phyloP scores from a whole-genome alignment of 495 filamentous ascomycete genomes.

The Lineolata rhizophorae region DNA sequence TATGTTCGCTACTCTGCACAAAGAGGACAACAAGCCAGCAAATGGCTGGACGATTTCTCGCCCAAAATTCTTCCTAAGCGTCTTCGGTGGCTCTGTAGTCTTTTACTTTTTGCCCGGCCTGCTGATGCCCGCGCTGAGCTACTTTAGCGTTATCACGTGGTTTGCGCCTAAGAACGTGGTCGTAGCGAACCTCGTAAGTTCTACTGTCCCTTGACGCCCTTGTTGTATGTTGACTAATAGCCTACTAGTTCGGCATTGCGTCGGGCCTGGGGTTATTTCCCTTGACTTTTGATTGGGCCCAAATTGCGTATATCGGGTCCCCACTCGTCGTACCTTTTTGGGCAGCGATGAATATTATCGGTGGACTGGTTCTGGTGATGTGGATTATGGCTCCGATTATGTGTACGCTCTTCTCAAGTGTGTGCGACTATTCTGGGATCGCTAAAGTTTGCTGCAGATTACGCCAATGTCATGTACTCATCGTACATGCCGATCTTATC shows the following conservation, averaged over 20 bases:
- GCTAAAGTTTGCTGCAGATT: constrained; percentile 22
- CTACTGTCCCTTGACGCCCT: neutral
- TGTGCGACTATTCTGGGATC: constrained; percentile 6
- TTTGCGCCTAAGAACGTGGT: constrained; percentile 61
- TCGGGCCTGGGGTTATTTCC: constrained; percentile 73
- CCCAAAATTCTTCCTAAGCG: constrained; percentile 55
- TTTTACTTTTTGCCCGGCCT: constrained; percentile 83
- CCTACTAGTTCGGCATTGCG: constrained; percentile 50
- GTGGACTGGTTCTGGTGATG: constrained; percentile 68
- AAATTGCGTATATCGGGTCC: constrained; percentile 77
- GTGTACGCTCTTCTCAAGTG: constrained; percentile 20
- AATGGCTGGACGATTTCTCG: constrained; percentile 69
- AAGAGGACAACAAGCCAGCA: constrained; percentile 53
- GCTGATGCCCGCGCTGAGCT: constrained; percentile 66
- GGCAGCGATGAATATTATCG: constrained; percentile 77
- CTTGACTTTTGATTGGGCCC: constrained; percentile 83
- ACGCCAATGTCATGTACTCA: constrained; percentile 52
- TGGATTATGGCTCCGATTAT: constrained; percentile 69
- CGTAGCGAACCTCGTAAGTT: constrained; percentile 41
- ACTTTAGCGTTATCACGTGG: constrained; percentile 83
- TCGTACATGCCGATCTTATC: constrained; percentile 66
- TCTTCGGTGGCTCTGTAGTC: constrained; percentile 13
- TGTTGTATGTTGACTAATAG: neutral
- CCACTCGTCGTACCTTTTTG: constrained; percentile 76
- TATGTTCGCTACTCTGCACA: constrained; percentile 72